These are phyloP conservation scores for Phtheirospermum japonicum DNA, from an alignment of 257 asterid genomes.

Conservation along the genomic window DNA sequence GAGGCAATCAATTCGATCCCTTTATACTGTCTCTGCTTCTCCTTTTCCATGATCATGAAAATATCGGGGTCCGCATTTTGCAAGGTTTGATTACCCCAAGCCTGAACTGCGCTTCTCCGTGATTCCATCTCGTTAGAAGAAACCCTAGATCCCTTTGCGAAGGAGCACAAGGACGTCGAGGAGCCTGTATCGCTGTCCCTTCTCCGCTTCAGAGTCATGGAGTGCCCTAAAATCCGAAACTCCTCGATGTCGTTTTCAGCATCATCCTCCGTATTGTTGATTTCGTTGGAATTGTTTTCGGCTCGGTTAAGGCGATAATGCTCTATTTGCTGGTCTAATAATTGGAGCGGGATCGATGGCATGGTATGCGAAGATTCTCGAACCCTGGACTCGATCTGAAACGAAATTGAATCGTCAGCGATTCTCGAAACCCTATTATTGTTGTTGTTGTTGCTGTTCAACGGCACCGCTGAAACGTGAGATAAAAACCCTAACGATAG, in stretches of 20 bases:
- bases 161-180: conserved; percentile 25
- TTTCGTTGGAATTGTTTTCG: conserved; percentile 19
- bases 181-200: conserved; percentile 42
- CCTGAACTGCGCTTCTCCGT: conserved; percentile 46
- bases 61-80: conserved; percentile 67
- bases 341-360: conserved; percentile 56
- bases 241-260: conserved; percentile 45
- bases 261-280: conserved; percentile 26
- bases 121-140: conserved; percentile 41
- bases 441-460: conserved; percentile 1
- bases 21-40: conserved; percentile 70
- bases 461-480: conserved; percentile 33
- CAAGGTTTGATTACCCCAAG: conserved; percentile 79
- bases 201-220: conserved; percentile 58
- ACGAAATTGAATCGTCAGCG: conserved; percentile 47
- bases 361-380: conserved; percentile 32
- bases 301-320: conserved; percentile 19
- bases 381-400: conserved; percentile 53
- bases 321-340: conserved; percentile 59
- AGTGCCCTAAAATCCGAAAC: conserved; percentile 58
- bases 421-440: conserved; percentile 32
- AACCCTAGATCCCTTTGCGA: conserved; percentile 32
- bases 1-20: conserved; percentile 91
- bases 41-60: conserved; percentile 71
- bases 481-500: conserved; percentile 58